Percentiles rank a stretch among this genome's conserved stretches.
phyloP scores from a whole-genome alignment of 2,329 filamentous ascomycete species.

The Boeremia exigua region DNA sequence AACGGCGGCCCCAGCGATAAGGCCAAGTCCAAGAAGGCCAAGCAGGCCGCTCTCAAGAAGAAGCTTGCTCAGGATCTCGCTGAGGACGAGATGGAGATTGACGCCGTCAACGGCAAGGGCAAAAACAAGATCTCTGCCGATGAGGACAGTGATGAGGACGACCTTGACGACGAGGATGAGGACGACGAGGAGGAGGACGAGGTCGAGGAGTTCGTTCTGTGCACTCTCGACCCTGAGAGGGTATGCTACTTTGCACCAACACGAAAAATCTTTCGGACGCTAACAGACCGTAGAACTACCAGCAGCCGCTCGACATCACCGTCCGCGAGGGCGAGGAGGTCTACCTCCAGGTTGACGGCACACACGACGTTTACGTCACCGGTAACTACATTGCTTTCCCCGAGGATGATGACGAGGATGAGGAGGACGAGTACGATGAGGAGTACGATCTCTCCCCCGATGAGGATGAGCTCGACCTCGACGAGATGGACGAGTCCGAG shows the following conservation, averaged over 20 bases:
- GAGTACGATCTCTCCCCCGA: slow-evolving; percentile 80
- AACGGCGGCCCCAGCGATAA: slow-evolving; percentile 94
- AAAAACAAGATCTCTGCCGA: slow-evolving; percentile 71
- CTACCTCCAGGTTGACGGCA: slow-evolving; percentile 90
- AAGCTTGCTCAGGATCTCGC: slow-evolving; percentile 74
- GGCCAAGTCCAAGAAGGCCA: slow-evolving; percentile 85
- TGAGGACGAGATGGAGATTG: slow-evolving; percentile 77
- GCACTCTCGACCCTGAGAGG: slow-evolving; percentile 91
- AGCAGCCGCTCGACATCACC: slow-evolving; percentile 93
- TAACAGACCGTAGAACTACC: slow-evolving; percentile 74
- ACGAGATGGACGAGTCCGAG: slow-evolving; percentile 58
- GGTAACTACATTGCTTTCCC: slow-evolving; percentile 90
- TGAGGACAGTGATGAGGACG: slow-evolving; percentile 66
- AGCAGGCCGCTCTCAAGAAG: slow-evolving; percentile 76
- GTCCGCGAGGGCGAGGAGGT: slow-evolving; percentile 87
- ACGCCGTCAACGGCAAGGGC: slow-evolving; percentile 58
- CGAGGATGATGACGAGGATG: slow-evolving; percentile 65
- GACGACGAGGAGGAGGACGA: slow-evolving; percentile 61
- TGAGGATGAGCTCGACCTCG: slow-evolving; percentile 71
- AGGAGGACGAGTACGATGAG: slow-evolving; percentile 65
- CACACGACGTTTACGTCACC: slow-evolving; percentile 88
- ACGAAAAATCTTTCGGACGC: slow-evolving; percentile 19
- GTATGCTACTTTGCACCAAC: slow-evolving; percentile 63
- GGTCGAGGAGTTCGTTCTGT: slow-evolving; percentile 89
- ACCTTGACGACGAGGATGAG: slow-evolving; percentile 43